phyloP scores from a whole-genome alignment of 495 filamentous ascomycete genomes.

The Penicillium riverlandense region DNA sequence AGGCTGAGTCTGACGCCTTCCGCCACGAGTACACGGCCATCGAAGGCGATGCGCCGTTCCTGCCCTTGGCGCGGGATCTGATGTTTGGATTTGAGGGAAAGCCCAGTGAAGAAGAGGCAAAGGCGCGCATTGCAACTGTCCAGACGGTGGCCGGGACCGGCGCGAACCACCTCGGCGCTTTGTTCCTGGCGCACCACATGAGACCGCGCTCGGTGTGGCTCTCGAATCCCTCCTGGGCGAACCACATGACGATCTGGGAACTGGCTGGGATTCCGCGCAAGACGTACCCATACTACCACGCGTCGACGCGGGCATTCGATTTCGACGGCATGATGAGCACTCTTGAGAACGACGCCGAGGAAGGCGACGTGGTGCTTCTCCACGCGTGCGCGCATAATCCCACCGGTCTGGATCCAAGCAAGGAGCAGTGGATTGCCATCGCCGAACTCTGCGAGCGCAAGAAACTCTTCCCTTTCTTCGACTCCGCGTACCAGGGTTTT shows the following conservation, averaged over 20 bases:
- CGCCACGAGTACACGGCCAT: constrained; percentile 44
- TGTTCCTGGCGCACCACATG: constrained; percentile 63
- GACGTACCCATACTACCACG: constrained; percentile 44
- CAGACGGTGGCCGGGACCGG: constrained; percentile 92
- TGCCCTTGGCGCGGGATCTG: constrained; percentile 35
- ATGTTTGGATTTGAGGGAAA: constrained; percentile 39
- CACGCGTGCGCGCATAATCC: constrained; percentile 53
- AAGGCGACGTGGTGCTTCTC: constrained; percentile 40
- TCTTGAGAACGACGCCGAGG: constrained; percentile 32
- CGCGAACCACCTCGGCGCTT: constrained; percentile 78
- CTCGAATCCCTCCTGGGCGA: constrained; percentile 44
- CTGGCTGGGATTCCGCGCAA: constrained; percentile 35
- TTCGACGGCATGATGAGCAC: constrained; percentile 41
- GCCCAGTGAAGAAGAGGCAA: constrained; percentile 19
- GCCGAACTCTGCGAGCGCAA: constrained; percentile 43
- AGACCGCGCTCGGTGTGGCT: constrained; percentile 40
- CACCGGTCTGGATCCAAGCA: constrained; percentile 45
- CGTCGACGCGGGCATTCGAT: constrained; percentile 37
- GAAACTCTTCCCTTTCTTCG: constrained; percentile 48
- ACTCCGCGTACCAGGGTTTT: constrained; percentile 52
- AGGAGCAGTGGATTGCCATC: constrained; percentile 49
- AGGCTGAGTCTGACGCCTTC: constrained; percentile 29
- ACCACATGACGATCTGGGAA: constrained; percentile 43
- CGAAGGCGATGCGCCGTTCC: constrained; percentile 38
- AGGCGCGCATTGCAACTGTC: constrained; percentile 34